Evolutionary conservation across 2,329 filamentous ascomycete genomes (phyloP).

Genomic region (Fusarium tjaetaba): DNA sequence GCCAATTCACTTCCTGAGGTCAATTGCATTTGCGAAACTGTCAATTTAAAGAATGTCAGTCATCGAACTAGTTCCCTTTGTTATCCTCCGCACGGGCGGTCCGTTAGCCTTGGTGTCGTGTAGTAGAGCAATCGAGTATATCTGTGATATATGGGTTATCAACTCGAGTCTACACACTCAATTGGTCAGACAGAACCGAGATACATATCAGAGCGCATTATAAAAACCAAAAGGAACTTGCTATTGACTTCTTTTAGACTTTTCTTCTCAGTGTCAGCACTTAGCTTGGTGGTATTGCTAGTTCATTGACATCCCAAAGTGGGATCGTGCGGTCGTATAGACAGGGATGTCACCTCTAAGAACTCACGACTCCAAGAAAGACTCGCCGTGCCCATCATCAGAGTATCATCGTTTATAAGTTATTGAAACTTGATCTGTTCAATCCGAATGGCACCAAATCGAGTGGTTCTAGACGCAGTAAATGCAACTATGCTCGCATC

Average conservation of each 20-base stretch:
- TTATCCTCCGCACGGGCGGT: conserved; percentile 3
- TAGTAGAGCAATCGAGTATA: background rate
- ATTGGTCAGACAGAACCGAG: background rate
- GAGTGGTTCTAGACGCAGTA: background rate
- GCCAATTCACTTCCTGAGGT: background rate
- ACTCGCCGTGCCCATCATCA: background rate
- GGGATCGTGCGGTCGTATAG: conserved; percentile 16
- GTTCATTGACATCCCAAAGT: conserved; percentile 17
- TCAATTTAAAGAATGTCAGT: background rate
- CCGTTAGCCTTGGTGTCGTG: background rate
- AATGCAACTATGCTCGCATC: background rate
- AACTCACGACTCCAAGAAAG: background rate
- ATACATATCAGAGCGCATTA: background rate
- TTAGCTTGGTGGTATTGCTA: conserved; percentile 24
- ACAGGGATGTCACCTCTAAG: conserved; percentile 9
- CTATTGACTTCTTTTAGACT: background rate
- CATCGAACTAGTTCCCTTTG: conserved; percentile 4
- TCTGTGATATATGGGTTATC: background rate
- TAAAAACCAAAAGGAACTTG: background rate
- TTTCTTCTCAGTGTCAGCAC: conserved; percentile 14
- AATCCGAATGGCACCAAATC: background rate
- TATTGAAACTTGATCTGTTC: too few species aligned
- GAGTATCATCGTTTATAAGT: background rate
- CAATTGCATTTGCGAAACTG: background rate
- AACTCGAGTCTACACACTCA: background rate